Percentiles rank a stretch among this genome's conserved stretches.
These are phyloP conservation scores for Aspergillus olivimuriae DNA, from an alignment of 495 filamentous ascomycete genomes.

Conservation along the genomic window DNA sequence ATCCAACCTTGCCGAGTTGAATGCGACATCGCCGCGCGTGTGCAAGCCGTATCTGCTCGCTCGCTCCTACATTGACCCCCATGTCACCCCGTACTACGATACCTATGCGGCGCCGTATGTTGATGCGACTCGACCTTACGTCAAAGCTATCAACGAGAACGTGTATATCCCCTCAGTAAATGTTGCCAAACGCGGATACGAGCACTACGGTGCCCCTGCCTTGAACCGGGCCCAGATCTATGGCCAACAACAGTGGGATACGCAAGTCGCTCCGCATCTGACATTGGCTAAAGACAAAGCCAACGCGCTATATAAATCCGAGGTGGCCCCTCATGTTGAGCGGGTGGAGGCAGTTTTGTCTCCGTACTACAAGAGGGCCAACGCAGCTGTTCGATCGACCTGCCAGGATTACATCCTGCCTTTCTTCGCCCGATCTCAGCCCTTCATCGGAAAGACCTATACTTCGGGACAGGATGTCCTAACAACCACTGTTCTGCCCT, in stretches of 20 bases:
- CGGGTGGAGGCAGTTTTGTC: conserved; percentile 46
- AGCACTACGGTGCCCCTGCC: conserved; percentile 71
- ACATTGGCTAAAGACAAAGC: conserved; percentile 52
- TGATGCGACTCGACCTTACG: conserved; percentile 68
- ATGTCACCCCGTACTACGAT: conserved; percentile 82
- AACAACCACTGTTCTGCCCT: conserved; percentile 64
- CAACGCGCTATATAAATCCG: conserved; percentile 58
- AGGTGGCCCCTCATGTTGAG: conserved; percentile 68
- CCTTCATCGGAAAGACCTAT: conserved; percentile 69
- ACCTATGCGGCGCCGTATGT: conserved; percentile 77
- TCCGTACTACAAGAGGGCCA: conserved; percentile 67
- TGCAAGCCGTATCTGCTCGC: conserved; percentile 79
- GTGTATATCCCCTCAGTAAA: conserved; percentile 60
- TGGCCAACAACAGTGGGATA: conserved; percentile 68
- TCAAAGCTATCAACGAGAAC: conserved; percentile 54
- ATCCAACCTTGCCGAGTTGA: conserved; percentile 55
- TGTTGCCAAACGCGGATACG: conserved; percentile 56
- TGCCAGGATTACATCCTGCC: conserved; percentile 72
- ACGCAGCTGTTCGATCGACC: conserved; percentile 52
- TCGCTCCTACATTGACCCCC: conserved; percentile 62
- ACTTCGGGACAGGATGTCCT: conserved; percentile 58
- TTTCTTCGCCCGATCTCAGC: conserved; percentile 61
- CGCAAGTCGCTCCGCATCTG: conserved; percentile 66
- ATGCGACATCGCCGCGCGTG: conserved; percentile 64
- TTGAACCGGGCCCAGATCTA: conserved; percentile 59